Evolutionary conservation across 148 eudicot genomes (phyloP).

Genomic region (Rhododendron molle): DNA sequence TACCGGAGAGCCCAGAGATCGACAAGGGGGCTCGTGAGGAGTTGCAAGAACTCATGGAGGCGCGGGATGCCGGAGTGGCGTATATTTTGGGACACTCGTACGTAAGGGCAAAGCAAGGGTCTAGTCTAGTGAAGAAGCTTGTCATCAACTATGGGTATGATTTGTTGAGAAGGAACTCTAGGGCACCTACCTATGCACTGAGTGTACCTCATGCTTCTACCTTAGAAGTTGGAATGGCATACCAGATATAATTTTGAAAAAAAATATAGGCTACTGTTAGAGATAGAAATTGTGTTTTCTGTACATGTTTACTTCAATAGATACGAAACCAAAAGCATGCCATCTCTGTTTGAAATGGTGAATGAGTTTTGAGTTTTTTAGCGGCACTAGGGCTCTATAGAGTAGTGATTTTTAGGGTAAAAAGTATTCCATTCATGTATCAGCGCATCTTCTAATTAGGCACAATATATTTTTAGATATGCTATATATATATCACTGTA

Average conservation of each 20-base stretch:
- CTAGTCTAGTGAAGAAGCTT: slow-evolving; percentile 62
- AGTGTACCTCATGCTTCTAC: slow-evolving; percentile 91
- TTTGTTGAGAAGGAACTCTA: slow-evolving; percentile 77
- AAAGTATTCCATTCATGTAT: too few species aligned
- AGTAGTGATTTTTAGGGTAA: background rate
- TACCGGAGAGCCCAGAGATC: slow-evolving; percentile 71
- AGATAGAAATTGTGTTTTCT: background rate
- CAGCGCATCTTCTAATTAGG: too few species aligned
- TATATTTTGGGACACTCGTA: slow-evolving; percentile 85
- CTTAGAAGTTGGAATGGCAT: slow-evolving; percentile 94
- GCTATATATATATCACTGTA: too few species aligned
- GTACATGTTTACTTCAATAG: background rate
- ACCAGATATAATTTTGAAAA: slow-evolving; percentile 38
- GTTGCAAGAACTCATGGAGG: slow-evolving; percentile 77
- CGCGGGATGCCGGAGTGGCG: slow-evolving; percentile 83
- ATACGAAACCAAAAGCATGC: background rate
- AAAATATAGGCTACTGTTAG: background rate
- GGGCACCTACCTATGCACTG: slow-evolving; percentile 58
- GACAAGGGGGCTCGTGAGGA: slow-evolving; percentile 49
- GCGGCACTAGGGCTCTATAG: background rate
- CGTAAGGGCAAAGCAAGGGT: slow-evolving; percentile 77
- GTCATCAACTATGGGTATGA: slow-evolving; percentile 80
- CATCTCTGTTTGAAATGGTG: background rate
- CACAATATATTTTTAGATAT: too few species aligned
- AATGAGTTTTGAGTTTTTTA: too few species aligned